Conservation (phyloP, 2,329 filamentous ascomycete species). For the Aspergillus tamarii region DNA sequence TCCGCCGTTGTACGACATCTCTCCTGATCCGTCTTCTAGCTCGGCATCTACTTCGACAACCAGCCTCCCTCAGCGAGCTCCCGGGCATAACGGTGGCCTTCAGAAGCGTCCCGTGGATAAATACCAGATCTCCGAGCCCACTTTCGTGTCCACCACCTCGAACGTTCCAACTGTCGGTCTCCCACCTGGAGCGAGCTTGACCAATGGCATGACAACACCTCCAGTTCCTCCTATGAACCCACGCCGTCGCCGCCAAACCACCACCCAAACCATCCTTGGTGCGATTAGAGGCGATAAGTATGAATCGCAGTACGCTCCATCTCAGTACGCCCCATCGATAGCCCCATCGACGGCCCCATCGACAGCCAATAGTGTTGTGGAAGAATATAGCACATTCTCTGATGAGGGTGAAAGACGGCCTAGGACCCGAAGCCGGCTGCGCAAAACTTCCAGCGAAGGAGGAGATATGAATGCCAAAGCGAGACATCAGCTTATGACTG, state of each 20-base stretch:
- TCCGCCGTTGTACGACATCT: conserved; percentile 53
- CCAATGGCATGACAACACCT: conserved; percentile 56
- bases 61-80: conserved; percentile 33
- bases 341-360: conserved; percentile 17
- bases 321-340: not conserved
- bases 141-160: conserved; percentile 56
- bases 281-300: conserved; percentile 42
- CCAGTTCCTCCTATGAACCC: conserved; percentile 65
- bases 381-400: conserved; percentile 48
- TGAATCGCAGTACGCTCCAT: conserved; percentile 24
- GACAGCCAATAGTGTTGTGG: conserved; percentile 27
- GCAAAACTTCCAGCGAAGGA: conserved; percentile 56
- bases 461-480: conserved; percentile 51
- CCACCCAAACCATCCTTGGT: conserved; percentile 45
- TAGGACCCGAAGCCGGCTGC: conserved; percentile 44
- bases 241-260: conserved; percentile 55
- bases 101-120: conserved; percentile 65
- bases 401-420: conserved; percentile 45
- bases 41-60: conserved; percentile 29
- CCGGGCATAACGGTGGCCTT: conserved; percentile 32
- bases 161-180: conserved; percentile 62
- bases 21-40: conserved; percentile 47
- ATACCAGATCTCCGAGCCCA: conserved; percentile 64
- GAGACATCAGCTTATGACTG: conserved; percentile 43
- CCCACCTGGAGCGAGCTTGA: conserved; percentile 58